Evolutionary conservation across 768 basidiomycete species (phyloP).

Genomic region (Auricularia sp.): DNA sequence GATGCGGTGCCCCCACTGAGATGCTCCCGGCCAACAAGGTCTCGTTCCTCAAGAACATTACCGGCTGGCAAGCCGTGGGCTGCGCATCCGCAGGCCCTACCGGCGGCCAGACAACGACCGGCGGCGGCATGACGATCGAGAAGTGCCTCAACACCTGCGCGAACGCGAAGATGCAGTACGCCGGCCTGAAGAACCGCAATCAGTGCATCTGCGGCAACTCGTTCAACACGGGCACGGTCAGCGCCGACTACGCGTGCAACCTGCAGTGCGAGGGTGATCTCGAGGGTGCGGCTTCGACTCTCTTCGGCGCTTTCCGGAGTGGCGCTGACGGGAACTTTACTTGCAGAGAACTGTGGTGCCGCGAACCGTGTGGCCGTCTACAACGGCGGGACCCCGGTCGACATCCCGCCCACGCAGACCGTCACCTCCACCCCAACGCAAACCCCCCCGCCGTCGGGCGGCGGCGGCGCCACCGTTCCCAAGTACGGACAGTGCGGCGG

Average conservation of each 20-base stretch:
- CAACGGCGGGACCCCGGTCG: slow-evolving; percentile 3
- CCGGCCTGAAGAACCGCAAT: slow-evolving; percentile 8
- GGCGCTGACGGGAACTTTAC: not conserved
- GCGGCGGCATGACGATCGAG: slow-evolving; percentile 6
- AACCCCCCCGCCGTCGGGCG: not conserved
- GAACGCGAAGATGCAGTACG: slow-evolving; percentile 3
- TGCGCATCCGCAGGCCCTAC: slow-evolving; percentile 5
- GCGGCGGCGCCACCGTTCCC: not conserved
- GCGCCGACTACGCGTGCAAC: slow-evolving; percentile 9
- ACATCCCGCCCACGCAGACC: slow-evolving; percentile 4
- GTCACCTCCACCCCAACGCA: not conserved
- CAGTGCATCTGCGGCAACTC: slow-evolving; percentile 8
- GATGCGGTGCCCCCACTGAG: slow-evolving; percentile 2
- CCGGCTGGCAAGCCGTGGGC: slow-evolving; percentile 7
- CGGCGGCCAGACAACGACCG: slow-evolving; percentile 1
- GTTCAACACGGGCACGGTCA: slow-evolving; percentile 8
- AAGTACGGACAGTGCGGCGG: slow-evolving; percentile 5
- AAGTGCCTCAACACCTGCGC: slow-evolving; percentile 11
- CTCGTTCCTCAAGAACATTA: not conserved
- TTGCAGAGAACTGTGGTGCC: slow-evolving; percentile 9
- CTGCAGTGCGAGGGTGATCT: slow-evolving; percentile 8
- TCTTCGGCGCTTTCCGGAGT: not conserved
- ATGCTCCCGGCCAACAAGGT: not conserved
- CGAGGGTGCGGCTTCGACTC: slow-evolving; percentile 1
- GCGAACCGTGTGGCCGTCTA: slow-evolving; percentile 9